Percentiles rank a stretch among this genome's conserved stretches.
Conservation (phyloP, 1,284 basidiomycete species). For the Melampsora abietis-canadensis region DNA sequence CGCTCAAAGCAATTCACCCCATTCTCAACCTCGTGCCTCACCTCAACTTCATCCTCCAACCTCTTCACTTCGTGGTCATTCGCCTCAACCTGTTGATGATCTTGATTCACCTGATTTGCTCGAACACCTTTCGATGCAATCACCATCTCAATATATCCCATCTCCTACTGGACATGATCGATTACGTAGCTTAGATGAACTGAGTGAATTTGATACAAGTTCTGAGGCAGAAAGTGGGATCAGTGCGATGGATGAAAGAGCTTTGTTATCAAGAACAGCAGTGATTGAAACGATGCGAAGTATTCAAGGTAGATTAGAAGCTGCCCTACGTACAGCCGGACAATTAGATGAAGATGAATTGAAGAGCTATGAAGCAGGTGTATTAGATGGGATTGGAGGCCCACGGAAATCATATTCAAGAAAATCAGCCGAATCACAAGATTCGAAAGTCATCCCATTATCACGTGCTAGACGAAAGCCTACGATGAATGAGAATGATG, state of each 20-base stretch:
- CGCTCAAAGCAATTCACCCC: neutral
- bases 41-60: neutral
- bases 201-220: constrained; percentile 20
- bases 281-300: constrained; percentile 45
- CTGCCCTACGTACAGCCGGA: constrained; percentile 44
- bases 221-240: constrained; percentile 19
- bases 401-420: constrained; percentile 14
- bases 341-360: constrained; percentile 41
- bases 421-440: constrained; percentile 33
- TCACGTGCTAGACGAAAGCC: constrained; percentile 32
- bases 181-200: neutral
- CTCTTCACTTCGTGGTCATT: neutral
- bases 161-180: neutral
- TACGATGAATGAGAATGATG: neutral
- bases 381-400: neutral
- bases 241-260: constrained; percentile 21
- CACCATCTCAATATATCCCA: neutral
- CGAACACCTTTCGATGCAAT: neutral
- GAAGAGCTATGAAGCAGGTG: constrained; percentile 26
- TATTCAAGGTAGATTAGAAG: constrained; percentile 45
- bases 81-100: neutral
- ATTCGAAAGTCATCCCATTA: constrained; percentile 28
- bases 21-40: neutral
- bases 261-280: constrained; percentile 38
- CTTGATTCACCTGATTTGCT: neutral